Conservation (phyloP, 345 rosid genomes). For the Murraya koenigii region DNA sequence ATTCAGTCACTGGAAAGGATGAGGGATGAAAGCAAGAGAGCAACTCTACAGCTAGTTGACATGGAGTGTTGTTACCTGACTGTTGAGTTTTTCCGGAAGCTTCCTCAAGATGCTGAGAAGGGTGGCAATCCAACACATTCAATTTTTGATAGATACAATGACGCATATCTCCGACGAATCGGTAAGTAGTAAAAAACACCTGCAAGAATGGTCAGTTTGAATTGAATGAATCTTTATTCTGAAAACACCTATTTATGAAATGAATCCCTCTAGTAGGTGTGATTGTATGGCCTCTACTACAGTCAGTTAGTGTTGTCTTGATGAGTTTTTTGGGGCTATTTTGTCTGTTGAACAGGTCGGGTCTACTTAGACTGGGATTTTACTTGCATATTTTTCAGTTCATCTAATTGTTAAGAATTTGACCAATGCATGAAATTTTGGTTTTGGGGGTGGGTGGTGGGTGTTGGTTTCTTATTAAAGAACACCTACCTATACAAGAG, state of each 20-base stretch:
- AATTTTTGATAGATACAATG: slow-evolving; percentile 81
- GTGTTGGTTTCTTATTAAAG: neutral
- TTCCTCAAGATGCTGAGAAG: slow-evolving; percentile 93
- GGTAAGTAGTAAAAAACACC: slow-evolving; percentile 38
- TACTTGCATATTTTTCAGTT: neutral
- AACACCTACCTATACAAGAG: neutral
- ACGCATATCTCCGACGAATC: slow-evolving; percentile 75
- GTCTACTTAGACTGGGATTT: neutral
- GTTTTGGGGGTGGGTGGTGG: no score
- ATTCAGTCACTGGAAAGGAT: slow-evolving; percentile 78
- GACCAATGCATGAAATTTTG: neutral
- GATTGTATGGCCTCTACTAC: neutral
- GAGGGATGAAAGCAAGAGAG: slow-evolving; percentile 91
- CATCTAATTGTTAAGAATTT: neutral
- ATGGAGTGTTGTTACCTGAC: slow-evolving; percentile 94
- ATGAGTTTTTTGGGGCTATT: neutral
- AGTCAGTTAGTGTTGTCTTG: neutral
- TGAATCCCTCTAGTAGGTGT: neutral
- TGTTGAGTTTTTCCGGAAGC: slow-evolving; percentile 92
- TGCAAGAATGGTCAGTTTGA: neutral
- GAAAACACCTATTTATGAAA: neutral
- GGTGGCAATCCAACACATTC: slow-evolving; percentile 97
- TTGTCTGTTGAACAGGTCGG: neutral
- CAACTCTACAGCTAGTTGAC: slow-evolving; percentile 82
- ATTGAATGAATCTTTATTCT: no score